A percentile compares a stretch with the other conserved stretches of the same genome.
Evolutionary conservation across 768 basidiomycete genomes (phyloP).

Genomic region (Dioszegia crocea): DNA sequence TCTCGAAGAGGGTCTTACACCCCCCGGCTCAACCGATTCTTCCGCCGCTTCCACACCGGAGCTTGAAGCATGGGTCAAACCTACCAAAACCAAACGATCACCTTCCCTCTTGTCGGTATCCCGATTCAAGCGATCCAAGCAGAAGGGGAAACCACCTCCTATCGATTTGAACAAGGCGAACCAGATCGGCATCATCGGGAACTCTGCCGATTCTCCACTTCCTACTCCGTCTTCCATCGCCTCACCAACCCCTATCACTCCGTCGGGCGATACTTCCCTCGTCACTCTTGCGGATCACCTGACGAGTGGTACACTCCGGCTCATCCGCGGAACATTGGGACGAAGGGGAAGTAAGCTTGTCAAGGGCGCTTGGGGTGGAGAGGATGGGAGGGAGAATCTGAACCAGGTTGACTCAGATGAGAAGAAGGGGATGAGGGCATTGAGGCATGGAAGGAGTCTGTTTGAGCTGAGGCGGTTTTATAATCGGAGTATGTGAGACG

Average conservation of each 20-base stretch:
- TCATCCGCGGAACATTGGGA: not conserved
- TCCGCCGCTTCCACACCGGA: constrained; percentile 3
- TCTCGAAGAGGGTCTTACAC: not conserved
- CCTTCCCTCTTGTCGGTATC: not conserved
- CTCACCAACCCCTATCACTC: not conserved
- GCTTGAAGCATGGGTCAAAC: constrained; percentile 1
- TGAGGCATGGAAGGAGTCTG: not conserved
- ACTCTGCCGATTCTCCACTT: not conserved
- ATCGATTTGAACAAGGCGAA: not conserved
- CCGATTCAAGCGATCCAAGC: not conserved
- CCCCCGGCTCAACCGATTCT: not conserved
- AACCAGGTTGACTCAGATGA: not conserved
- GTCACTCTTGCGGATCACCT: constrained; percentile 1
- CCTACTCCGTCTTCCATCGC: not conserved
- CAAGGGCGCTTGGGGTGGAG: not conserved
- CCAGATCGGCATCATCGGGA: not conserved
- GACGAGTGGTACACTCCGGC: not conserved
- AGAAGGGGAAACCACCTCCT: constrained; percentile 6
- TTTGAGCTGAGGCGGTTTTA: constrained; percentile 8
- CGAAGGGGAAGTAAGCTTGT: not conserved
- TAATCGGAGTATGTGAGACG: constrained; percentile 6
- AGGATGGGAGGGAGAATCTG: not conserved
- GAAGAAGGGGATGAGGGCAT: not conserved
- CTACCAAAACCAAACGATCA: not conserved
- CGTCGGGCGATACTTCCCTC: not conserved